Evolutionary conservation across 306 rosid species (phyloP), one percentile per base, ranked within the genome.

Genomic region (Cucumis cinereus): DNA sequence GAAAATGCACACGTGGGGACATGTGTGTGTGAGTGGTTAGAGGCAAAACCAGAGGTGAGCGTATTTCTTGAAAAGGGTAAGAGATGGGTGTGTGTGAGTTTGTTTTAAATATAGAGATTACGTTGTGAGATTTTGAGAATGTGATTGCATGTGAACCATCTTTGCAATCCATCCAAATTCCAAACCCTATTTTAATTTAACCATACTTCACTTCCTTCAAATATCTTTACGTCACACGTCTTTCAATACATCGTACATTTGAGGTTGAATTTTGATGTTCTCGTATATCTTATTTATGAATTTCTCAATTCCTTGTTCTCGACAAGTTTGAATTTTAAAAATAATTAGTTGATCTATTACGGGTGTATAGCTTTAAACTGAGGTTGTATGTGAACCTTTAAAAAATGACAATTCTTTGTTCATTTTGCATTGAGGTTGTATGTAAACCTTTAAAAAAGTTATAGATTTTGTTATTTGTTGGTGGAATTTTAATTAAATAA

Each of bases 1-100:
- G 1, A 14, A 45, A 45, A 43, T 64, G 86, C 89, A 89, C 96
- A 90, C 92, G 91, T 93, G 93, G 77, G 38, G 89, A 89, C 95
- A 66, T 85, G 94, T 67, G 13, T 75, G 78, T 84, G 87, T 76
- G 85, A 86, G 91, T 71, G 77, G 78, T 69, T 43, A 82, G 83
- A 58, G 82, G 77, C 52, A 53, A 74, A 74, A 45, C 43, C 24
- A 64, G 58, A 69, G 79, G 43, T 85, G 78, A 85, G 67, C 41
- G 80, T 75, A 60, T 60, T 82, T 87, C 89, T 83, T 86, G 87
- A 78, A 81, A 84, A 77, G 82, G 58, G 81, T 81, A 64, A 45
- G 75, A 76, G 79, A 24, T 23, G 40, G 36, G 13, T 62, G 43
- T 62, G 66, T 59, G 61, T 22, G 12, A n/a, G n/a, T 56, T 23